phyloP scores from a whole-genome alignment of 805 yeast genomes.

The Suhomyces pyralidae region DNA sequence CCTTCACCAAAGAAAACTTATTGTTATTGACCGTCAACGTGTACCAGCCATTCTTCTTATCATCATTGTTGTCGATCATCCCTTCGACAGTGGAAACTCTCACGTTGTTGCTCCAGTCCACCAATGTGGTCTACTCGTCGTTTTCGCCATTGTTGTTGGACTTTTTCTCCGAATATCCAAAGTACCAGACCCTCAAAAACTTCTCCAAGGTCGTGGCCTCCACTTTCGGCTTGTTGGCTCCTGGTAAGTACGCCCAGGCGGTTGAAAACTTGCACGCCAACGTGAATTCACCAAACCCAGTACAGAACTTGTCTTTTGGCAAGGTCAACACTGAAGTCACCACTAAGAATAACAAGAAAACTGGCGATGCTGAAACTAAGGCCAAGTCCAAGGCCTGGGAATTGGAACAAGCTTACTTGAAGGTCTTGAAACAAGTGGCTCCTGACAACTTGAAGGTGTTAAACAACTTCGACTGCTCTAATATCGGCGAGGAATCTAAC shows the following conservation, averaged over 20 bases:
- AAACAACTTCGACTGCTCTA: constrained; percentile 52
- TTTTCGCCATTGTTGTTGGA: constrained; percentile 76
- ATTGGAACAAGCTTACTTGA: constrained; percentile 74
- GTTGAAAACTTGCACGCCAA: constrained; percentile 51
- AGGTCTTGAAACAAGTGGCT: constrained; percentile 69
- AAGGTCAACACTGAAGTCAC: constrained; percentile 26
- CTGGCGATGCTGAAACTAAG: constrained; percentile 18
- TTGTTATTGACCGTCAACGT: constrained; percentile 58
- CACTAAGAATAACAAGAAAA: constrained; percentile 25
- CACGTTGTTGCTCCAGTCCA: constrained; percentile 65
- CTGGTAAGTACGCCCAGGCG: constrained; percentile 39
- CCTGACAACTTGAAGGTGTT: constrained; percentile 53
- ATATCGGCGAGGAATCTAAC: constrained; percentile 44
- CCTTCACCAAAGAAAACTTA: constrained; percentile 35
- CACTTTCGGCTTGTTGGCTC: constrained; percentile 49
- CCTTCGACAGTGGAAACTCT: constrained; percentile 57
- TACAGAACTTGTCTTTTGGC: constrained; percentile 65
- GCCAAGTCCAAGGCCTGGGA: constrained; percentile 48
- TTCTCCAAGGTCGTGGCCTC: constrained; percentile 52
- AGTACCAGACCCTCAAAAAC: constrained; percentile 42
- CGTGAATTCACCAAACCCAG: constrained; percentile 50
- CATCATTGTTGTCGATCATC: constrained; percentile 45
- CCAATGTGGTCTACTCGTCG: constrained; percentile 23
- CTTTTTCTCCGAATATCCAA: constrained; percentile 58
- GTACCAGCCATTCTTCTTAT: constrained; percentile 70